Evolutionary conservation across 495 filamentous ascomycete genomes (phyloP).

Genomic region (Lasiosphaeria hispida): DNA sequence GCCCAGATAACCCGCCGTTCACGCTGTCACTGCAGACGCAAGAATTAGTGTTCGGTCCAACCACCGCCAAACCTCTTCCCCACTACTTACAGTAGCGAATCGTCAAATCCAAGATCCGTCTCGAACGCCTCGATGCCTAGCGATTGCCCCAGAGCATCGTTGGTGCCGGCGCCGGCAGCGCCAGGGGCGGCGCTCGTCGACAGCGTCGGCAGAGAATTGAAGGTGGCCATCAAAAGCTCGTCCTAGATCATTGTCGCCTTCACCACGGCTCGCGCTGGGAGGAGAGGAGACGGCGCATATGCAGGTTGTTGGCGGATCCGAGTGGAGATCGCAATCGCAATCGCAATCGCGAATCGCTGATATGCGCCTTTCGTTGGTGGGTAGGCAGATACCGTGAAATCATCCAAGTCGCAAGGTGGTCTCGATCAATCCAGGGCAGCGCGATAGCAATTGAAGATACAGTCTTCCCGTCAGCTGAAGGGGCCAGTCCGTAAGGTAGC

Average conservation of each 20-base stretch:
- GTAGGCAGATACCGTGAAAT: too few relatives aligned
- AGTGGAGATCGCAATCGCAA: too few relatives aligned
- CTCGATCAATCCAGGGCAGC: too few relatives aligned
- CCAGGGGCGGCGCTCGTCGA: slow-evolving; percentile 35
- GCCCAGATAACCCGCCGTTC: slow-evolving; percentile 40
- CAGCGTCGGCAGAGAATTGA: slow-evolving; percentile 46
- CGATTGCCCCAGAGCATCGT: slow-evolving; percentile 35
- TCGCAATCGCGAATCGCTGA: too few relatives aligned
- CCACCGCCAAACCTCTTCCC: too few relatives aligned
- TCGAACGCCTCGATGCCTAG: slow-evolving; percentile 43
- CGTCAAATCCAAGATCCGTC: slow-evolving; percentile 42
- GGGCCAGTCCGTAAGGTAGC: too few relatives aligned
- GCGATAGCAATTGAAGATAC: too few relatives aligned
- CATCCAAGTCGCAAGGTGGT: too few relatives aligned
- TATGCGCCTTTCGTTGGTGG: too few relatives aligned
- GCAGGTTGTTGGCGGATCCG: too few relatives aligned
- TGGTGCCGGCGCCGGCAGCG: slow-evolving; percentile 13
- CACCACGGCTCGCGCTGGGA: slow-evolving; percentile 2
- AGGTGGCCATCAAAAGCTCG: slow-evolving; percentile 40
- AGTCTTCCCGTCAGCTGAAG: too few relatives aligned
- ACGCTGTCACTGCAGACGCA: slow-evolving; percentile 38
- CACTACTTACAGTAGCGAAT: slow-evolving; percentile 43
- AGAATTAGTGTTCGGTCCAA: neutral
- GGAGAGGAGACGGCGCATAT: too few relatives aligned
- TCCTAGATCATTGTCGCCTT: slow-evolving; percentile 33